Evolutionary conservation across 176 grass and related monocot genomes (phyloP).

Genomic region (Oryza rufipogon): DNA sequence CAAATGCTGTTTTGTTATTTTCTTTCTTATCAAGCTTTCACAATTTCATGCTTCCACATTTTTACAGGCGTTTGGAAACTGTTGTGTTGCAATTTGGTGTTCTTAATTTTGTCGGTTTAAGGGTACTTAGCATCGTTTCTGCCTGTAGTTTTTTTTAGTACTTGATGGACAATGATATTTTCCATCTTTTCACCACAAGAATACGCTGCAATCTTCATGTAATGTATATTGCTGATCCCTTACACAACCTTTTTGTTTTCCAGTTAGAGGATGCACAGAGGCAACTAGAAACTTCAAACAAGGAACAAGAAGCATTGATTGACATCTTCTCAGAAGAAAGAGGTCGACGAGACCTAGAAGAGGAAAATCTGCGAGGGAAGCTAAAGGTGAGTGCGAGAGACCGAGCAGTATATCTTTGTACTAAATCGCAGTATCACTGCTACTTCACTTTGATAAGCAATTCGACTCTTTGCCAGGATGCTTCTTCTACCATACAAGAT

Average conservation of each 20-base stretch:
- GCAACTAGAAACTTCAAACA: slow-evolving; percentile 72
- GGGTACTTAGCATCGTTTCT: neutral
- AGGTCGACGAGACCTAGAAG: slow-evolving; percentile 71
- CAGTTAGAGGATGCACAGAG: slow-evolving; percentile 79
- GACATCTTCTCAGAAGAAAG: slow-evolving; percentile 97
- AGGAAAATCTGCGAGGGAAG: slow-evolving; percentile 78
- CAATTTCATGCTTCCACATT: neutral
- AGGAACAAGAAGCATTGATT: slow-evolving; percentile 92
- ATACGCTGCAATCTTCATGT: neutral
- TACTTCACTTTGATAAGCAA: neutral
- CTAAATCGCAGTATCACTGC: neutral
- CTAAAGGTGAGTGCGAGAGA: slow-evolving; percentile 65
- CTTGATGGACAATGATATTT: slow-evolving; percentile 5
- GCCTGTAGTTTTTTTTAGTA: neutral
- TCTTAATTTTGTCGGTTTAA: slow-evolving; percentile 22
- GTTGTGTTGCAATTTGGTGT: neutral
- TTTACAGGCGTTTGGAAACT: neutral
- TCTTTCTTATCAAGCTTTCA: neutral
- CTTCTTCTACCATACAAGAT: slow-evolving; percentile 69
- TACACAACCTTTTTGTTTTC: slow-evolving; percentile 26
- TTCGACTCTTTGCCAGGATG: slow-evolving; percentile 54
- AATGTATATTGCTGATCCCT: neutral
- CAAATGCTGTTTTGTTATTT: neutral
- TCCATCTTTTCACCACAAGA: neutral
- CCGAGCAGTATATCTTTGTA: neutral